Evolutionary conservation across 192 early-diverging fungal genomes (phyloP), one percentile per base, ranked within the genome.

Genomic region (Spinellus fusiger): DNA sequence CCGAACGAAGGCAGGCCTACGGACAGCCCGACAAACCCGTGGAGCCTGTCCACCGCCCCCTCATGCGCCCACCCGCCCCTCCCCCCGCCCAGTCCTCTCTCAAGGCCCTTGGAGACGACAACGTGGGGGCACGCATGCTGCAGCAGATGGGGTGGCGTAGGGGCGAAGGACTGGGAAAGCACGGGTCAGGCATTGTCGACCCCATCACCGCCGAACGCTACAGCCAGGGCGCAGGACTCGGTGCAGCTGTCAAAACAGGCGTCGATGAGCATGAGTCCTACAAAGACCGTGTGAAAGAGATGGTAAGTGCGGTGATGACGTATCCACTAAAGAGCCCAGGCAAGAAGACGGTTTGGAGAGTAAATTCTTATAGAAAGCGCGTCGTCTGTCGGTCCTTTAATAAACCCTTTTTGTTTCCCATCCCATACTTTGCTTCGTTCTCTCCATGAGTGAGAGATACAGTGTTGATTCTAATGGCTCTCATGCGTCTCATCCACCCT

Each of bases 141-240:
- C 70, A 83, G 37, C 91, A 86, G 54, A 92, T 94, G 89, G 94
- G 94, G 18, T 98, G 89, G 82, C 81, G 80, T 59, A 79, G 78
- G 27, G 96, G 96, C 22, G 76, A 92, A 74, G 94, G 94, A 34
- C 74, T 98, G 20, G 96, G 96, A 0, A 79, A 76, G 61, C 84
- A 90, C n/a, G 89, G 92, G 7, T 68, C 77, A 31, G 96, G 96
- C 44, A 95, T 94, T 25, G 77, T 91, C 4, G 85, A 92, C 35
- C 96, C 96, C 13, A 87, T 98, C 23, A 85, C 91, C 48, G 88
- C 89, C 10, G 89, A 89, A 63, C 62, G 70, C 2, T 76, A 81
- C 52, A 59, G 65, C 13, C 66, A 73, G 47, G 71, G 70, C 31
- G 77, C 73, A 16, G 77, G 76, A 13, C 73, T 83, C 48, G 82